Base-by-base conservation (phyloP, 139 green algal genomes). In the Asterochloris erici region DNA sequence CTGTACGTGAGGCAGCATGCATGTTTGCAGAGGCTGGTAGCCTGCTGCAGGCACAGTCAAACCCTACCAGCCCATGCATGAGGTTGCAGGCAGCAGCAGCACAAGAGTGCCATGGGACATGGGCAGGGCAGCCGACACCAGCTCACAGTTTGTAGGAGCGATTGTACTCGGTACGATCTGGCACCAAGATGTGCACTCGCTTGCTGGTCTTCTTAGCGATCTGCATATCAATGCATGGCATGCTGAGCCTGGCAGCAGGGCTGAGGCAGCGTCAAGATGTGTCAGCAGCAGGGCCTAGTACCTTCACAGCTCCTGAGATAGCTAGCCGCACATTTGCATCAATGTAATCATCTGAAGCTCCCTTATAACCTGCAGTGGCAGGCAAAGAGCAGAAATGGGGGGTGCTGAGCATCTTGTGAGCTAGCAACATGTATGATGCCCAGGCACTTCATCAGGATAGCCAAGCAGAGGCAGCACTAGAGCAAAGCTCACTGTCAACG, bases 261-360 rank as follows among this genome's bases (percentile, higher is more conserved):
- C 17, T 15, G 47, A 27, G 60, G 14, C 12, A 75, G 78, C 19
- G 6, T 14, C 14, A 24, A 11, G 29, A 12, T 14, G 6, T 64
- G 23, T 13, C 38, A 11, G 71, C 38, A 23, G 1, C 1, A 27
- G 6, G 28, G 14, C 24, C 27, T 79, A 70, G 17, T 62, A 70
- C 85, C 29, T 74, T 95, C 86, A 85, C 89, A 77, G 90, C 94
- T 10, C 84, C 93, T n/a, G 90, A 85, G 16, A 98, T 77, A 0
- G 94, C 93, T 69, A 97, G 88, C 82, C 97, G 95, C 24, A 94
- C 88, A 82, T 98, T 98, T 26, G 95, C 85, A 75, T 98, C 95
- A 71, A 98, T 97, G 84, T 93, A 98, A 12, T 93, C 68, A 81
- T 98, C 95, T 0, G 94, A 97, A 0, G 88, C 84, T 6, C 90